These are phyloP conservation scores for Podila minutissima DNA, from an alignment of 192 early-diverging fungal species.

Conservation along the genomic window DNA sequence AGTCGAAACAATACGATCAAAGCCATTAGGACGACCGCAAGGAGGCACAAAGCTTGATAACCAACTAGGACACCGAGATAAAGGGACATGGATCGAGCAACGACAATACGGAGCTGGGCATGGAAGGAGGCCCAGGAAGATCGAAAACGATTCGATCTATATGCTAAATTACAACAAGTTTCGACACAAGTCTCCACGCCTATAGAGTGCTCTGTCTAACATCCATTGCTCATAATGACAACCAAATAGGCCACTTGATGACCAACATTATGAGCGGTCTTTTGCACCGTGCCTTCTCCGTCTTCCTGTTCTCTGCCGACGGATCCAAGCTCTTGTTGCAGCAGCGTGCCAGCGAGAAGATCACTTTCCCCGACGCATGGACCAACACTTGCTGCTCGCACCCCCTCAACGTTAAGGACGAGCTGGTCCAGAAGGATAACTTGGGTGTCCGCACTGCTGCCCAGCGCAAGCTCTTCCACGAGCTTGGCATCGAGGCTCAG, in stretches of 20 bases:
- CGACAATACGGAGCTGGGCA: too few species aligned
- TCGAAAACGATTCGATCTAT: too few species aligned
- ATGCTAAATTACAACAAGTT: too few species aligned
- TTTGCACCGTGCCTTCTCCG: constrained; percentile 96
- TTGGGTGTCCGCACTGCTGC: constrained; percentile 88
- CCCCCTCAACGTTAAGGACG: constrained; percentile 82
- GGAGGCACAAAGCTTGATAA: not conserved
- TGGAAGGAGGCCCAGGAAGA: too few species aligned
- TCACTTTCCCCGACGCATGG: constrained; percentile 96
- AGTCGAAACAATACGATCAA: not conserved
- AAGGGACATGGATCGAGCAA: too few species aligned
- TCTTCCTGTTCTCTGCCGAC: constrained; percentile 93
- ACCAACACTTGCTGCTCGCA: constrained; percentile 99
- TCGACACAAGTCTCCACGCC: not conserved
- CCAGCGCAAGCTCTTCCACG: constrained; percentile 94
- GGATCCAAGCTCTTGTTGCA: constrained; percentile 88
- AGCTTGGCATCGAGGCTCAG: constrained; percentile 85
- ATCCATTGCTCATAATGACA: not conserved
- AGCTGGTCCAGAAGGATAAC: constrained; percentile 80
- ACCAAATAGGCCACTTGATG: constrained; percentile 89
- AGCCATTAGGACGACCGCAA: not conserved
- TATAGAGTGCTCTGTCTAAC: not conserved
- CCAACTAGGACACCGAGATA: too few species aligned
- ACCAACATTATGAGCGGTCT: constrained; percentile 85
- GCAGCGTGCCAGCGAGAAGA: constrained; percentile 96